phyloP scores from a whole-genome alignment of 2,329 filamentous ascomycete species.

The Xylaria sp. region DNA sequence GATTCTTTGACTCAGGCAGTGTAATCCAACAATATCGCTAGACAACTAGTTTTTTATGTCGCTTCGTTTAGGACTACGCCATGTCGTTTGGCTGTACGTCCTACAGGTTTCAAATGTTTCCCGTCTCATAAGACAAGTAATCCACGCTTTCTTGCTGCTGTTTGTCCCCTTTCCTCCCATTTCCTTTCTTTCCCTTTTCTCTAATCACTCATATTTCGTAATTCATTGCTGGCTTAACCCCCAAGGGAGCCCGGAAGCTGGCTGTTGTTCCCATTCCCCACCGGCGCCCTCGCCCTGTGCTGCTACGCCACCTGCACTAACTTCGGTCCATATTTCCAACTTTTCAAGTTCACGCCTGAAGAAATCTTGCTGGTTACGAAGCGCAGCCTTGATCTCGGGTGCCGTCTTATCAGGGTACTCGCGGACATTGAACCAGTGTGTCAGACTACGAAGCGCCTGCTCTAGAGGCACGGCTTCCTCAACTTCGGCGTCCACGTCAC shows the following conservation, averaged over 20 bases:
- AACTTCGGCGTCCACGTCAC: conserved; percentile 91
- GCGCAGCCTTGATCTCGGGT: conserved; percentile 64
- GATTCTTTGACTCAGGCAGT: background rate
- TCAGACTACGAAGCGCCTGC: conserved; percentile 87
- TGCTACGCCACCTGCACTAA: conserved; percentile 38
- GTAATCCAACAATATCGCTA: background rate
- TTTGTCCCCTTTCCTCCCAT: background rate
- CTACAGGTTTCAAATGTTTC: background rate
- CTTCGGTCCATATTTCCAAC: conserved; percentile 67
- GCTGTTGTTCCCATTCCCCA: conserved; percentile 43
- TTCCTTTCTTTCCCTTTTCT: background rate
- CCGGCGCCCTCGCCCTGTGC: conserved; percentile 36
- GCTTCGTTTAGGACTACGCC: too few relatives aligned
- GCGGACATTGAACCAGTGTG: conserved; percentile 93
- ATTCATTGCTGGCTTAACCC: conserved; percentile 7
- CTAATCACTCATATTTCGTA: background rate
- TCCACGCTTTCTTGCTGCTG: background rate
- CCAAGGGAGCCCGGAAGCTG: conserved; percentile 22
- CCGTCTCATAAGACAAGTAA: background rate
- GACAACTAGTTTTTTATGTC: too few relatives aligned
- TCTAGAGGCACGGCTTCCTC: conserved; percentile 93
- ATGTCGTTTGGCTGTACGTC: background rate
- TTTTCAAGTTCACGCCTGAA: conserved; percentile 82
- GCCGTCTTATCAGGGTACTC: conserved; percentile 83
- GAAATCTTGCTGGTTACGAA: conserved; percentile 81